Conservation (phyloP, 345 rosid species). For the Citrus trifoliata region DNA sequence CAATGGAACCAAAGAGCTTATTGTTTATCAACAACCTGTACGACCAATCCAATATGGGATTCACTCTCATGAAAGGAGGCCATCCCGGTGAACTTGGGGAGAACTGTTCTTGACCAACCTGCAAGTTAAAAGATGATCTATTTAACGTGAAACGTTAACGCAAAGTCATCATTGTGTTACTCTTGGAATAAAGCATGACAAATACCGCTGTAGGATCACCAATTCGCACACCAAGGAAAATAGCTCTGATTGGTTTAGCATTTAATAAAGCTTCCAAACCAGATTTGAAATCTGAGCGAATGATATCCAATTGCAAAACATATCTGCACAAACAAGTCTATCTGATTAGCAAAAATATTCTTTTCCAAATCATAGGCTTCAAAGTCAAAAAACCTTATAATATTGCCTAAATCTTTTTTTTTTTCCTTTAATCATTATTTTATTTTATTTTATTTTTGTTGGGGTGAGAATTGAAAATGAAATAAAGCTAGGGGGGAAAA, state of each 20-base stretch:
- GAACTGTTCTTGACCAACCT: conserved; percentile 99
- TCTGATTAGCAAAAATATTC: conserved; percentile 14
- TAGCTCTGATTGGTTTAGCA: conserved; percentile 84
- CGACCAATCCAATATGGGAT: conserved; percentile 99
- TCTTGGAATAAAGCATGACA: conserved; percentile 5
- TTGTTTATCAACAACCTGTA: conserved; percentile 53
- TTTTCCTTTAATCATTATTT: background rate
- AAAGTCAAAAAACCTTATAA: background rate
- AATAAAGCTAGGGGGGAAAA: background rate
- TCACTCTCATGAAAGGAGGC: conserved; percentile 99
- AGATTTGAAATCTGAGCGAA: conserved; percentile 86
- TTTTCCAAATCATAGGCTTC: background rate
- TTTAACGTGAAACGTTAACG: background rate
- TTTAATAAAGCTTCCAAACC: conserved; percentile 86
- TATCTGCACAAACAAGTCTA: conserved; percentile 49
- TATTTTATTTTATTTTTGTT: background rate
- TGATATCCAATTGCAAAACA: conserved; percentile 74
- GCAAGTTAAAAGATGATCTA: conserved; percentile 6
- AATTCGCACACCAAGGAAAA: conserved; percentile 95
- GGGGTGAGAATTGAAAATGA: background rate
- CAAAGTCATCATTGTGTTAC: background rate
- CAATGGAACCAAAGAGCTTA: background rate
- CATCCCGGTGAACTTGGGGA: conserved; percentile 99
- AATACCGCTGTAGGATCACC: conserved; percentile 99
- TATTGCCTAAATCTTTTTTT: background rate